A percentile compares a stretch with the other conserved stretches of the same genome.
Evolutionary conservation across 1,284 basidiomycete genomes (phyloP).

Genomic region (Pseudomicrostroma phylloplanum): DNA sequence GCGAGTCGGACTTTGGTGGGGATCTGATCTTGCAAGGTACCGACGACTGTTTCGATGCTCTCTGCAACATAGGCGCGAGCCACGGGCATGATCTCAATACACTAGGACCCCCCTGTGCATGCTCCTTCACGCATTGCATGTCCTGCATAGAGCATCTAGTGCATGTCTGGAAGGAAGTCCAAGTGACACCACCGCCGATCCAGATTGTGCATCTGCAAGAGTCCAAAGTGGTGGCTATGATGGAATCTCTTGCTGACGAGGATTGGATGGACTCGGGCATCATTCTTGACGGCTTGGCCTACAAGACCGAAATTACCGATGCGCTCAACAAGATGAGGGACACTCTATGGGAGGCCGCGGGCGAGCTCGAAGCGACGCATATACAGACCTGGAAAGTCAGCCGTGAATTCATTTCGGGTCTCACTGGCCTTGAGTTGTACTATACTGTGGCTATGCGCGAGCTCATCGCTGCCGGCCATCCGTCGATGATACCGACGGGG

Average conservation of each 20-base stretch:
- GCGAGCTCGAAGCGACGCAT: conserved; percentile 10
- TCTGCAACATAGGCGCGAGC: conserved; percentile 20
- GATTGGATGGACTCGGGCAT: conserved; percentile 6
- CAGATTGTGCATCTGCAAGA: conserved; percentile 10
- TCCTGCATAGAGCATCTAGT: conserved; percentile 21
- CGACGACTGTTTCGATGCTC: conserved; percentile 24
- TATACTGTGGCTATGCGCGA: conserved; percentile 22
- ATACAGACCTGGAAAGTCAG: conserved; percentile 2
- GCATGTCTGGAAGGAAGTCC: conserved; percentile 1
- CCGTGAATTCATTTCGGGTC: neutral
- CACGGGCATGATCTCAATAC: conserved; percentile 19
- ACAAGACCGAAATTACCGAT: conserved; percentile 4
- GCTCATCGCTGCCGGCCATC: conserved; percentile 7
- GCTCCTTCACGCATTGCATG: conserved; percentile 20
- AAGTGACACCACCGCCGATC: conserved; percentile 11
- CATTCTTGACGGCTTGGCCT: conserved; percentile 10
- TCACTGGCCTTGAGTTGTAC: conserved; percentile 24
- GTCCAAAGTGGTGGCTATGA: neutral
- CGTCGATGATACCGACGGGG: too few species aligned
- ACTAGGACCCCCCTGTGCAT: conserved; percentile 26
- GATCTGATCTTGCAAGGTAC: conserved; percentile 19
- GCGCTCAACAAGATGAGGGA: conserved; percentile 20
- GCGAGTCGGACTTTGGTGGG: conserved; percentile 19
- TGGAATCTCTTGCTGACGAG: conserved; percentile 3
- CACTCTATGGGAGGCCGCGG: conserved; percentile 16